phyloP scores from a whole-genome alignment of 2,329 filamentous ascomycete species.

The Lomentospora prolificans region DNA sequence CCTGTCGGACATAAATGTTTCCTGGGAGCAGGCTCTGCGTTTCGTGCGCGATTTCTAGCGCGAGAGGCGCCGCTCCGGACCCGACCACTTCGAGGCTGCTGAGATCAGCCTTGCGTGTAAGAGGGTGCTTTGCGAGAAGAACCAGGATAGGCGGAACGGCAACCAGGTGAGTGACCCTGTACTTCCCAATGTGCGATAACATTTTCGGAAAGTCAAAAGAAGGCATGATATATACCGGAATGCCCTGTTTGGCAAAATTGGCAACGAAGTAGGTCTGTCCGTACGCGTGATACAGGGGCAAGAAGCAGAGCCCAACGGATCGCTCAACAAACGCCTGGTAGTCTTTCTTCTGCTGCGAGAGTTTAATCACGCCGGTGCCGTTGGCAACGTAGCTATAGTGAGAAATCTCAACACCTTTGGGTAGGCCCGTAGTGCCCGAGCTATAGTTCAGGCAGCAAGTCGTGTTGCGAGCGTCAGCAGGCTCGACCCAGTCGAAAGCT shows the following conservation, averaged over 20 bases:
- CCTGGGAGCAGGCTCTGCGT: constrained; percentile 45
- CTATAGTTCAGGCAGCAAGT: constrained; percentile 70
- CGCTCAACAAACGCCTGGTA: constrained; percentile 30
- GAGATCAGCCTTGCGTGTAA: constrained; percentile 56
- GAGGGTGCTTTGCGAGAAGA: constrained; percentile 60
- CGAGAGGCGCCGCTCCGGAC: constrained; percentile 61
- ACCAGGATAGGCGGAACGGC: constrained; percentile 70
- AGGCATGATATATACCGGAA: constrained; percentile 69
- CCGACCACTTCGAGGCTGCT: constrained; percentile 50
- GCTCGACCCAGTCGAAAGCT: constrained; percentile 54
- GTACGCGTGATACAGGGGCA: constrained; percentile 70
- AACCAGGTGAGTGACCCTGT: constrained; percentile 55
- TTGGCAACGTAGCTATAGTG: constrained; percentile 71
- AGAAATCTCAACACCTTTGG: constrained; percentile 77
- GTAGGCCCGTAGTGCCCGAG: constrained; percentile 68
- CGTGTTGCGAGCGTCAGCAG: constrained; percentile 36
- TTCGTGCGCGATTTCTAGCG: constrained; percentile 44
- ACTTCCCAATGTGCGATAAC: constrained; percentile 57
- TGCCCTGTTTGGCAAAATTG: constrained; percentile 41
- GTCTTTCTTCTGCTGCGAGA: constrained; percentile 35
- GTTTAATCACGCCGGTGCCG: constrained; percentile 46
- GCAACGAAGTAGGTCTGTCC: constrained; percentile 63
- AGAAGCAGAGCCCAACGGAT: constrained; percentile 49
- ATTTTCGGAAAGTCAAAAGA: constrained; percentile 67
- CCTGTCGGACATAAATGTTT: constrained; percentile 43